Evolutionary conservation across 768 basidiomycete species (phyloP).

Genomic region (Hirschioporus abietinus): DNA sequence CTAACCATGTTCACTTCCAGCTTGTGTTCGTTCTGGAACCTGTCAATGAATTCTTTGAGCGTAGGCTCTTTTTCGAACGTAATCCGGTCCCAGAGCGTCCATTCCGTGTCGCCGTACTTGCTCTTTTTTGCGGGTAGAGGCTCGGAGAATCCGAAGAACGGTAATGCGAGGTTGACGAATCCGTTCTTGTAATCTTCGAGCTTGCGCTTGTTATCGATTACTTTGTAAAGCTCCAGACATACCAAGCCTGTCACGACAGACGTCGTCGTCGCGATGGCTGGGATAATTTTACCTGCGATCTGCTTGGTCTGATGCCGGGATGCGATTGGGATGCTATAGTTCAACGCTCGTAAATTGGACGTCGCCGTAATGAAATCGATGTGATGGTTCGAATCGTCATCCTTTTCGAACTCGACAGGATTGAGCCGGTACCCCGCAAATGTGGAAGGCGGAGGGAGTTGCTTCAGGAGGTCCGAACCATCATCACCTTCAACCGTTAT

Average conservation of each 20-base stretch:
- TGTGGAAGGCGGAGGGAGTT: constrained; percentile 84
- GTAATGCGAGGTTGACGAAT: constrained; percentile 94
- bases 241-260: constrained; percentile 93
- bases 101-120: constrained; percentile 84
- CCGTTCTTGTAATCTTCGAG: constrained; percentile 98
- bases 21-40: constrained; percentile 80
- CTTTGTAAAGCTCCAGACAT: constrained; percentile 97
- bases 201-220: constrained; percentile 93
- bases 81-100: constrained; percentile 99
- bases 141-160: constrained; percentile 99
- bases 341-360: constrained; percentile 92
- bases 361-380: constrained; percentile 99
- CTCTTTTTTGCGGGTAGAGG: constrained; percentile 86
- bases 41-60: constrained; percentile 74
- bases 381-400: constrained; percentile 96
- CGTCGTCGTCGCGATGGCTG: constrained; percentile 98
- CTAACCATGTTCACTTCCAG: constrained; percentile 94
- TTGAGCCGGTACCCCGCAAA: constrained; percentile 93
- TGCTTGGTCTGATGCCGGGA: constrained; percentile 94
- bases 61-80: constrained; percentile 88
- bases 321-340: constrained; percentile 84
- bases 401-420: constrained; percentile 98
- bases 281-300: constrained; percentile 98
- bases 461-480: constrained; percentile 48
- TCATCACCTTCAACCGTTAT: constrained; percentile 43